Percentiles rank a stretch among this genome's conserved stretches.
These are phyloP conservation scores for Elongisporangium prolatum DNA, from an alignment of 352 stramenopile genomes.

Conservation along the genomic window DNA sequence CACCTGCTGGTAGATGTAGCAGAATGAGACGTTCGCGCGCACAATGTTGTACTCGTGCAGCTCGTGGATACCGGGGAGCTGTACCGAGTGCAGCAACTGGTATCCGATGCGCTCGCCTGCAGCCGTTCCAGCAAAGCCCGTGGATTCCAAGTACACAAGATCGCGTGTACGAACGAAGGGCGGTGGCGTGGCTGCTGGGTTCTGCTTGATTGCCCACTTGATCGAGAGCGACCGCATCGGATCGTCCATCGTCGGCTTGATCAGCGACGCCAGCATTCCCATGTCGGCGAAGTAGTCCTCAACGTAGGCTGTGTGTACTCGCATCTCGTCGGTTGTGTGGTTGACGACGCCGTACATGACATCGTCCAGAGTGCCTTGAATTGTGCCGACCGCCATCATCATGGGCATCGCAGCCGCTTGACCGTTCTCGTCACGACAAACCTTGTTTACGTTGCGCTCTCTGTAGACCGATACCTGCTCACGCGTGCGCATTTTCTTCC, in stretches of 20 bases:
- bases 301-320: constrained; percentile 34
- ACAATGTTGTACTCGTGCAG: constrained; percentile 18
- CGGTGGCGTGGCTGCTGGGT: neutral
- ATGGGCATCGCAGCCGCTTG: neutral
- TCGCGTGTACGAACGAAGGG: constrained; percentile 25
- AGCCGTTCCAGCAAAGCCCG: constrained; percentile 13
- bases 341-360: constrained; percentile 36
- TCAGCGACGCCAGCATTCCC: constrained; percentile 29
- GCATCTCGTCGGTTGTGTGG: constrained; percentile 27
- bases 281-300: constrained; percentile 36
- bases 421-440: neutral
- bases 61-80: constrained; percentile 10
- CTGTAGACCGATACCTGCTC: constrained; percentile 33
- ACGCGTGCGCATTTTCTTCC: constrained; percentile 33
- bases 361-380: constrained; percentile 37
- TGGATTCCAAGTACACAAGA: constrained; percentile 35
- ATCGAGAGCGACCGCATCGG: constrained; percentile 39
- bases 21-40: constrained; percentile 25
- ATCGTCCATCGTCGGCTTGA: constrained; percentile 16
- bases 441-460: constrained; percentile 9
- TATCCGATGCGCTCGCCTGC: constrained; percentile 29
- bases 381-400: constrained; percentile 14
- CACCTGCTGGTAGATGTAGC: constrained; percentile 25
- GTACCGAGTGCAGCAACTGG: constrained; percentile 29
- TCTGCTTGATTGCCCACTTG: constrained; percentile 27